Evolutionary conservation across 331 rosid genomes (phyloP), one percentile per base, ranked within the genome.

Genomic region (Pyracantha coccinea): DNA sequence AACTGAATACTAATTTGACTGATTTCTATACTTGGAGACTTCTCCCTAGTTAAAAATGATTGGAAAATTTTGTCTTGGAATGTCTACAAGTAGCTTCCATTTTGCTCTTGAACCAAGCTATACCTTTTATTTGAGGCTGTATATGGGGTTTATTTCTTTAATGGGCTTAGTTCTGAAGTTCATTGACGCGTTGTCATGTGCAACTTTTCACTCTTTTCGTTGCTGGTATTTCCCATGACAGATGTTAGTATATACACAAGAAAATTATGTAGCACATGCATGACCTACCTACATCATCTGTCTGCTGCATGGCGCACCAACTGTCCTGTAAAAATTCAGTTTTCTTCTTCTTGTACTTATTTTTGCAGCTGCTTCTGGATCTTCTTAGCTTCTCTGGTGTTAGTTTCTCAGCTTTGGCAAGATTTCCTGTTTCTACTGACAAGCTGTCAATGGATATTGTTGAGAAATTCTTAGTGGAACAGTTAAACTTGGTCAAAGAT

Each of bases 301-400:
- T 27, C 57, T 72, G 74, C 69, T 68, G 61, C 45, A 79, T 79
- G 44, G 69, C 45, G 74, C 33, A 7, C 65, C 77, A 28, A 21
- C 75, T 78, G 54, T 78, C 76, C 25, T 35, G 50, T 54, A 63
- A 72, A 47, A 24, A 69, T 82, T 33, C 71, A 67, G 25, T 67
- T 60, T 76, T 61, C 38, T 38, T 68, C 79, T 24, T 45, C 20
- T 44, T 78, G 71, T 58, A 74, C 72, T 83, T 68, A 44, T 64
- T 28, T 61, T 82, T 35, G 81, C 93, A 94, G 99, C 89, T 94
- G 74, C 95, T 94, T 69, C 72, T 78, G 85, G 89, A 88, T 68
- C 70, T 87, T 71, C 76, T 87, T 73, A 90, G 83, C 58, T 90
- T 88, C 89, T 88, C 89, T 72, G 83, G 87, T 66, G 86, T 86